A percentile compares a stretch with the other conserved stretches of the same genome.
These are phyloP conservation scores for Blastocrithidia nonstop DNA, from an alignment of 208 protist species.

Conservation along the genomic window DNA sequence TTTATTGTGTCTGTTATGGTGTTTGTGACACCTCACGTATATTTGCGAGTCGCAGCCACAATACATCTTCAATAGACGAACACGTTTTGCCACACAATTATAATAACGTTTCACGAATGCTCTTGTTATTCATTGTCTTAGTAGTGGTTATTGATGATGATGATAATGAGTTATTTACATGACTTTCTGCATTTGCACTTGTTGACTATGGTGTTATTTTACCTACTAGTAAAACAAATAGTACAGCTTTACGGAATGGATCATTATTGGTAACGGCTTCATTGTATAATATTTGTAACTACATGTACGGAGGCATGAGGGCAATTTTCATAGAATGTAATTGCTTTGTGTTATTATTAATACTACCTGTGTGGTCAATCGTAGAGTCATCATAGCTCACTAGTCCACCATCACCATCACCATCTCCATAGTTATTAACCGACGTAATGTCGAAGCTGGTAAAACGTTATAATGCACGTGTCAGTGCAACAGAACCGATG, in stretches of 20 bases:
- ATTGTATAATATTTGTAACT: slow-evolving; percentile 41
- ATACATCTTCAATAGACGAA: slow-evolving; percentile 42
- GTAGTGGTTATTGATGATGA: no score
- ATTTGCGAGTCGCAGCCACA: slow-evolving; percentile 41
- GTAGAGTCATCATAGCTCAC: slow-evolving; percentile 14
- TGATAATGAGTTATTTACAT: no score
- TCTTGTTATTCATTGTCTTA: slow-evolving; percentile 9
- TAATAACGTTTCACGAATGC: slow-evolving; percentile 9
- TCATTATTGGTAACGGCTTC: slow-evolving; percentile 32
- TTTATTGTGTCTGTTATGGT: slow-evolving; percentile 7
- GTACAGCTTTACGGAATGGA: slow-evolving; percentile 46
- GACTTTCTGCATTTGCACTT: background rate
- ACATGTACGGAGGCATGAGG: slow-evolving; percentile 12
- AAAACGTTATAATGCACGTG: slow-evolving; percentile 13
- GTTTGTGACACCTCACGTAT: slow-evolving; percentile 17
- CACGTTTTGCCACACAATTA: slow-evolving; percentile 21
- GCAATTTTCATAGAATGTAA: no score
- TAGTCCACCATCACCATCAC: slow-evolving; percentile 12
- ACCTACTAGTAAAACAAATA: slow-evolving; percentile 60
- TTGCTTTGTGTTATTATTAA: no score
- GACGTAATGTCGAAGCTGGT: no score
- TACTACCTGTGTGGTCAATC: no score
- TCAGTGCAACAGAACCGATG: slow-evolving; percentile 20
- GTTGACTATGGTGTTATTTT: slow-evolving; percentile 4
- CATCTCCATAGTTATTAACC: no score